Evolutionary conservation across 345 rosid genomes (phyloP), one percentile per base, ranked within the genome.

Genomic region (Anacardium occidentale): DNA sequence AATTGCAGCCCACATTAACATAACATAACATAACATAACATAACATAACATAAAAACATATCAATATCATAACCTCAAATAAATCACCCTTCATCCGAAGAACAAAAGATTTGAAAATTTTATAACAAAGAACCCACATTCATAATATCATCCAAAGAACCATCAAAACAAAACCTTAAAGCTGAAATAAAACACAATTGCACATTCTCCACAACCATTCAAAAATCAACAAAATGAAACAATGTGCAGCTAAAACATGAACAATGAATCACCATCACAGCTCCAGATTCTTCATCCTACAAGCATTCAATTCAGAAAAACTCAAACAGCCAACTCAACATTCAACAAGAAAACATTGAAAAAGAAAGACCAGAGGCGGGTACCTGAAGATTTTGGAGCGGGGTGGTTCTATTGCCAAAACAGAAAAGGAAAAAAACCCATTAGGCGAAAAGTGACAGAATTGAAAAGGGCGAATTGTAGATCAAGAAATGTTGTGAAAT

Each of bases 401-500:
- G 61, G 80, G 57, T 21, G 77, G 73, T 54, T 64, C 69, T 37
- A 50, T 72, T 72, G 40, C 70, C 56, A 44, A 22, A 45, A 17
- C 50, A 66, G 12, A 26, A 71, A 69, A 63, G 47, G 66, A 44
- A 70, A 72, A 60, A 63, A 34, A 58, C 84, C 80, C 86, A 82
- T 74, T 73, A n/a, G 21, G 48, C 57, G 45, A 68, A 76, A 50
- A 47, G 11, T 11, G 13, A 29, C 63, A 50, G 8, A 21, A 61
- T 6, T 18, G 48, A n/a, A 71, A 59, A 17, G 34, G 60, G 59
- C 32, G 32, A 20, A 42, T 75, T 77, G 80, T 75, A 83, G 86
- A 87, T 85, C 90, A 85, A 76, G 78, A 76, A 73, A 76, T 54
- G 71, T 52, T 64, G 70, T 75, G 42, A 62, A 61, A 32, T 51